Evolutionary conservation across 306 rosid genomes (phyloP).

Genomic region (Trifolium repens): DNA sequence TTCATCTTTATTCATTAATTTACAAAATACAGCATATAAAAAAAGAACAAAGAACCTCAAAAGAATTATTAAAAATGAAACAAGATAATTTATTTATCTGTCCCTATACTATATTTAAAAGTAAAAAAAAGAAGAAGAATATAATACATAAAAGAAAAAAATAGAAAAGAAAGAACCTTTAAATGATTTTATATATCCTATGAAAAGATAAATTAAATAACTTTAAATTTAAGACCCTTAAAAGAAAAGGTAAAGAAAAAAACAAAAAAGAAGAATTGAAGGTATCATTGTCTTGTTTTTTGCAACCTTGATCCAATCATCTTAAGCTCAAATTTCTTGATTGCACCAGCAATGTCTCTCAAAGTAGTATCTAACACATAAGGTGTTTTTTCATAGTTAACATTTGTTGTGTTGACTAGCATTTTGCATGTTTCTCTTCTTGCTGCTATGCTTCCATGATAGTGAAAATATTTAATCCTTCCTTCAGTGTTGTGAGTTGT

Average conservation of each 20-base stretch:
- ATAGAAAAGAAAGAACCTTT: conserved; percentile 18
- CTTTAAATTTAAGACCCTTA: not conserved
- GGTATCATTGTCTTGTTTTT: conserved; percentile 52
- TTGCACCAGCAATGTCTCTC: conserved; percentile 51
- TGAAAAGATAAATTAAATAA: conserved; percentile 10
- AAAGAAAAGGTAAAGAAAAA: not conserved
- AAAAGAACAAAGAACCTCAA: conserved; percentile 20
- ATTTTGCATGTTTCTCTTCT: conserved; percentile 69
- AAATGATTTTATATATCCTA: conserved; percentile 43
- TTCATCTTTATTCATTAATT: conserved; percentile 28
- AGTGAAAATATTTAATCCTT: conserved; percentile 70
- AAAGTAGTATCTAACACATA: conserved; percentile 44
- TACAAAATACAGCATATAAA: conserved; percentile 24
- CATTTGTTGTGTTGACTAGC: conserved; percentile 48
- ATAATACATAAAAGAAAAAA: not conserved
- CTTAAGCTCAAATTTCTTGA: conserved; percentile 77
- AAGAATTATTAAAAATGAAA: conserved; percentile 12
- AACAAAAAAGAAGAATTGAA: not conserved
- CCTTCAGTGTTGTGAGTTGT: conserved; percentile 78
- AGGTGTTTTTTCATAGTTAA: conserved; percentile 26
- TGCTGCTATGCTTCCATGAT: conserved; percentile 74
- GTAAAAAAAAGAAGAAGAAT: not conserved
- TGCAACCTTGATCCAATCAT: conserved; percentile 78
- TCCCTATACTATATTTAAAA: not conserved
- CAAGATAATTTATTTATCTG: not conserved